Evolutionary conservation across 768 basidiomycete genomes (phyloP), one percentile per base, ranked within the genome.

Genomic region (Omphalotus guepiniiformis): DNA sequence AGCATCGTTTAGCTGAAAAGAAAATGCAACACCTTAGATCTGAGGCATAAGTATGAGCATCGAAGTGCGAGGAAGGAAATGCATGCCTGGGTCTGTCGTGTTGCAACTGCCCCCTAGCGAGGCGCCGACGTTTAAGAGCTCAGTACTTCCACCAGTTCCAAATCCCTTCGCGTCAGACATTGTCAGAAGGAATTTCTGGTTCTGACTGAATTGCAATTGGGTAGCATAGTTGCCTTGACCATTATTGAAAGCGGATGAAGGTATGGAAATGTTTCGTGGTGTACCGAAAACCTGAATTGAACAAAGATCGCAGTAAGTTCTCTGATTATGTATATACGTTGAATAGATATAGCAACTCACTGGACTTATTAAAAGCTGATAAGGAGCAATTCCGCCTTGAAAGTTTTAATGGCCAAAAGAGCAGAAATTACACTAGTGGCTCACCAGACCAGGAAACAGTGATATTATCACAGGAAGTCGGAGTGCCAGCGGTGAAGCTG

Each of bases 81-180:
- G 26, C 47, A 56, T 43, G 71, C 70, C 61, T 36, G 78, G 72
- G 54, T 63, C 59, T 9, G 68, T 66, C 0, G 75, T 76, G 50
- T 78, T 68, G 62, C 87, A 89, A 13, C 53, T 63, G 11, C 72
- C 74, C 12, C 73, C 72, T 22, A 69, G 58, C 2, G 80, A 71
- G 8, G 63, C 45, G 32, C 71, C 78, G 13, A 81, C 78, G 1
- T 67, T 71, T 32, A 82, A 53, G 5, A 85, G 39, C 36, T 62
- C 47, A 8, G 78, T 74, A 21, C 71, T 69, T 19, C 85, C 88
- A 3, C 87, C 88, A 8, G 80, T 69, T 35, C 68, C 85, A 58
- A 83, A 87, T 1, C 85, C 85, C 22, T 75, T 76, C 15, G 79
- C 69, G 58, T 90, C 88, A 22, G 83, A 88, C 82, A 90, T 84